Base-by-base conservation (phyloP, 257 asterid genomes). In the Petrea volubilis region DNA sequence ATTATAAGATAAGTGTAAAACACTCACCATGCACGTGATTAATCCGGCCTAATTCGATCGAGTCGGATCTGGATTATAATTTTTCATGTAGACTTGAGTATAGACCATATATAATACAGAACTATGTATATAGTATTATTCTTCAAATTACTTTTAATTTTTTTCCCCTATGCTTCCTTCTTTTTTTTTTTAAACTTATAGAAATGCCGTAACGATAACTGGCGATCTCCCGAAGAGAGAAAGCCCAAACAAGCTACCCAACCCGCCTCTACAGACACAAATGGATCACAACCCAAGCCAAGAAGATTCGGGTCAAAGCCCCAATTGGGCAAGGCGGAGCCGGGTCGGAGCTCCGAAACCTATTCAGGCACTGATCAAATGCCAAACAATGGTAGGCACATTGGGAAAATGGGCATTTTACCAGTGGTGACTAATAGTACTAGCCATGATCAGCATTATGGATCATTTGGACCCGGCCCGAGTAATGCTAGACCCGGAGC, bases 251-350 rank as follows among this genome's bases (percentile, higher is more conserved):
- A 8, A 20, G 13, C 52, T 28, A 14, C 17, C 11, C 49, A 25
- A 1, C 64, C 33, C 0, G 5, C 21, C 2, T 1, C 59, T 14
- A 0, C 38, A 4, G 69, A 72, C 47, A 3, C 44, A 1, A 55
- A 6, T 6, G 70, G 60, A 3, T 15, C 70, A 28, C 60, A 41
- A 4, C 17, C 20, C 51, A 82, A 62, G 59, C 78, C 76, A 2
- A 70, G 87, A 51, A 70, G 74, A 21, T 85, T 82, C 41, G 90
- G 88, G 25, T 77, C 84, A 0, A 85, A 77, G 80, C 90, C 90
- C 38, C 65, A 7, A 17, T 6, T 60, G 4, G 43, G 49, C 34
- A 66, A 62, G 51, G 6, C 47, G 44, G 0, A 3, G 10, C 8
- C 74, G 15, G 46, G 14, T 31, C 55, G 50, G 25, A 64, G 78